Evolutionary conservation across 2,329 filamentous ascomycete species (phyloP).

Genomic region (Trichoderma breve): DNA sequence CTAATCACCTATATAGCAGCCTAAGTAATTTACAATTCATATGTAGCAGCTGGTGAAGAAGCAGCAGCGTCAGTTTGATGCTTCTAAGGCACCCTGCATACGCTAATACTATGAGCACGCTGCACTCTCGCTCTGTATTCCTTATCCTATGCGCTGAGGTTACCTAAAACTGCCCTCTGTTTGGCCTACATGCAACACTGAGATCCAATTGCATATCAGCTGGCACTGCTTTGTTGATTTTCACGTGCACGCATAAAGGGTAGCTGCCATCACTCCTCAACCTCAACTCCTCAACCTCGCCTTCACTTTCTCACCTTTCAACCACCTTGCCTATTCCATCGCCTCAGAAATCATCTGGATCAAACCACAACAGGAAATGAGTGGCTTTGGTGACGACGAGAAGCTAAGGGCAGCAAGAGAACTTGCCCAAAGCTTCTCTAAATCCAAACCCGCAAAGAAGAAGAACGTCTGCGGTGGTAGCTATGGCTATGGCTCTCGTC

Average conservation of each 20-base stretch:
- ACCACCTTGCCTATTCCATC: not conserved
- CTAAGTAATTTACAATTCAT: not conserved
- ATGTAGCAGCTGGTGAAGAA: not conserved
- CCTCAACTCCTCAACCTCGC: not conserved
- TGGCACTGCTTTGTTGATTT: not conserved
- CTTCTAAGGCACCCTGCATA: not conserved
- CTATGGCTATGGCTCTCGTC: not conserved
- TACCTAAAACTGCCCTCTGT: not conserved
- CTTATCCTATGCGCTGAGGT: not conserved
- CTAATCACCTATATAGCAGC: not conserved
- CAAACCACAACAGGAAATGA: slow-evolving; percentile 11
- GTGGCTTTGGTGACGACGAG: slow-evolving; percentile 26
- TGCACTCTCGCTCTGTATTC: not conserved
- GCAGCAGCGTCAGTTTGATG: not conserved
- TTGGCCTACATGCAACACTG: not conserved
- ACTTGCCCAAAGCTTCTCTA: slow-evolving; percentile 29
- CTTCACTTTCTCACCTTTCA: not conserved
- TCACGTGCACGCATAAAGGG: not conserved
- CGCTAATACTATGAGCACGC: not conserved
- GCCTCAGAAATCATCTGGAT: too few species aligned
- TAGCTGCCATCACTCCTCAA: not conserved
- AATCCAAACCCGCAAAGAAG: not conserved
- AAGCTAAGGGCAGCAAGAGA: slow-evolving; percentile 31
- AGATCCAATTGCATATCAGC: not conserved
- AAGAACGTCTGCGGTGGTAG: not conserved